Conservation (phyloP, 257 asterid genomes). For the Capsicum chinense region DNA sequence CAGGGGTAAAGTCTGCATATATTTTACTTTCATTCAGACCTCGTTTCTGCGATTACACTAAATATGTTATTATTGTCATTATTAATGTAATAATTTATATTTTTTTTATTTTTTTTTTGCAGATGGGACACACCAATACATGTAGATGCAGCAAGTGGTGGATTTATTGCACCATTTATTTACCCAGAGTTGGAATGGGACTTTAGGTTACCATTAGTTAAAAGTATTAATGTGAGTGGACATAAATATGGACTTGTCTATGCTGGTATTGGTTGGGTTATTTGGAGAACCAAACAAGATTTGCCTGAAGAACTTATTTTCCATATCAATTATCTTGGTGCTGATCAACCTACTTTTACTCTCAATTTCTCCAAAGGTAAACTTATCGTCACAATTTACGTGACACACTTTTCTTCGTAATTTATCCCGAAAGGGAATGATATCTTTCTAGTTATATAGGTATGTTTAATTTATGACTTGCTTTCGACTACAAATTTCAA, state of each 20-base stretch:
- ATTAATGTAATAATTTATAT: too few relatives aligned
- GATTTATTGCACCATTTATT: conserved; percentile 46
- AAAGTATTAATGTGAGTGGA: conserved; percentile 51
- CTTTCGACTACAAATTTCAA: too few relatives aligned
- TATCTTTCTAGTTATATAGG: too few relatives aligned
- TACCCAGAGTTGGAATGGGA: conserved; percentile 51
- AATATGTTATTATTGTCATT: too few relatives aligned
- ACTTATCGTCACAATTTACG: background rate
- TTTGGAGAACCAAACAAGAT: conserved; percentile 45
- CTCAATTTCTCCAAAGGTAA: conserved; percentile 49
- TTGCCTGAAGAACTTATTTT: conserved; percentile 48
- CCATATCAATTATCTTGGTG: conserved; percentile 48
- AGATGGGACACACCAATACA: conserved; percentile 52
- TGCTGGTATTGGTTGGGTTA: conserved; percentile 51
- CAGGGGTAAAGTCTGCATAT: too few relatives aligned
- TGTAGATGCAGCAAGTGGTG: conserved; percentile 55
- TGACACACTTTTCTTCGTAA: background rate
- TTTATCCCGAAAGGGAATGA: too few relatives aligned
- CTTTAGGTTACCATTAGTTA: conserved; percentile 45
- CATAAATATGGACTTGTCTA: conserved; percentile 50
- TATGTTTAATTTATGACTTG: too few relatives aligned
- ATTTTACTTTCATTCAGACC: too few relatives aligned
- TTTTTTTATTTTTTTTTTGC: background rate
- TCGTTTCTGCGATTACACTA: too few relatives aligned
- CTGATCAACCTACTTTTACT: conserved; percentile 51